Percentiles rank a stretch among this genome's conserved stretches.
Conservation (phyloP, 495 filamentous ascomycete genomes). For the Trichoderma gamsii region DNA sequence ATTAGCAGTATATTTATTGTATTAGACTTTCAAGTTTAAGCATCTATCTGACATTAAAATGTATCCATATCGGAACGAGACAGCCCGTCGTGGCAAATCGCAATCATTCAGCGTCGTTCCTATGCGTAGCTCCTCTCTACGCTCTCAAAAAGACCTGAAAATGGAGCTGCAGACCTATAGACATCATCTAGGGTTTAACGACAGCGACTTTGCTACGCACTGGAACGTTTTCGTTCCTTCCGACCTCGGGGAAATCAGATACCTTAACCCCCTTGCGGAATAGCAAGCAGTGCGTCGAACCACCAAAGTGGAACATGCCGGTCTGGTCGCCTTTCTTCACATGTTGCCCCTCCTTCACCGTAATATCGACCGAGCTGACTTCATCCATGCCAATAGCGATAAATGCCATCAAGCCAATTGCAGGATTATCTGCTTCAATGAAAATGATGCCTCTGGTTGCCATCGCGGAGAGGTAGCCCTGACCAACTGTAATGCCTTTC, state of each 20-base stretch:
- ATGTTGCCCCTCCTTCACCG: constrained; percentile 53
- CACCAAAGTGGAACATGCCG: constrained; percentile 73
- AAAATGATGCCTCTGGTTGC: constrained; percentile 60
- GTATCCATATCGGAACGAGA: too few species aligned
- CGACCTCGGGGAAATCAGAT: constrained; percentile 43
- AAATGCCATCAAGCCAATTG: constrained; percentile 60
- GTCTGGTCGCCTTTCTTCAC: constrained; percentile 60
- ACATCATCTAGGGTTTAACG: constrained; percentile 22
- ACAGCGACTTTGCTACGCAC: constrained; percentile 48
- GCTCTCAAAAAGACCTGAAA: too few species aligned
- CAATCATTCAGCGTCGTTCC: too few species aligned
- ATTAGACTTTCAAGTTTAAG: too few species aligned
- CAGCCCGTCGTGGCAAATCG: too few species aligned
- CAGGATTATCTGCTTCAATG: constrained; percentile 60
- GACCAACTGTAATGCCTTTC: constrained; percentile 34
- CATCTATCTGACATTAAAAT: too few species aligned
- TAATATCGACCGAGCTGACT: constrained; percentile 62
- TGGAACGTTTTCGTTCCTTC: constrained; percentile 49
- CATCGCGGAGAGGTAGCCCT: constrained; percentile 55
- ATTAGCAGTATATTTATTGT: too few species aligned
- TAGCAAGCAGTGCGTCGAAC: constrained; percentile 57
- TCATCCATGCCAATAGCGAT: constrained; percentile 67
- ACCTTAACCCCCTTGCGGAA: constrained; percentile 44
- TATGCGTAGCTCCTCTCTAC: too few species aligned
- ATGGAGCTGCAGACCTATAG: background rate